Percentiles rank a stretch among this genome's conserved stretches.
Evolutionary conservation across 192 early-diverging fungal genomes (phyloP).

Genomic region (Rhizoclosmatium globosum): DNA sequence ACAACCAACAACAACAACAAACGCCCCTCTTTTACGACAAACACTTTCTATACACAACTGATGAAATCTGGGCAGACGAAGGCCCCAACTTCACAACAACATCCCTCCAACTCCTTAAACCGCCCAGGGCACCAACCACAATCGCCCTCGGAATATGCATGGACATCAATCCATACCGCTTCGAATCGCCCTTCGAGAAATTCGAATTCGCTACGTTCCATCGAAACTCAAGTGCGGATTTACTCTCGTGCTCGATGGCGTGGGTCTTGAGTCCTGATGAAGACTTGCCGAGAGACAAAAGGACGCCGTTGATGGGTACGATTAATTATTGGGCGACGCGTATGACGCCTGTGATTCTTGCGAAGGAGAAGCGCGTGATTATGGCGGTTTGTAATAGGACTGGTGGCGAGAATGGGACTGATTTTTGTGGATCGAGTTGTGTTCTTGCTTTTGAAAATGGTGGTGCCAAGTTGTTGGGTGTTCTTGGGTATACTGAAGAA

Average conservation of each 20-base stretch:
- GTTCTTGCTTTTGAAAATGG: constrained; percentile 21
- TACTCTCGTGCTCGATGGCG: constrained; percentile 58
- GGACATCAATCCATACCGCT: constrained; percentile 83
- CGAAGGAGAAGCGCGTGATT: constrained; percentile 6
- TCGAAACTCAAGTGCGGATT: constrained; percentile 6
- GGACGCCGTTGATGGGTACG: not conserved
- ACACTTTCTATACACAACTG: constrained; percentile 70
- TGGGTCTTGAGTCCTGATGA: constrained; percentile 60
- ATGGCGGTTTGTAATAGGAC: constrained; percentile 25
- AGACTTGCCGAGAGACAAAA: not conserved
- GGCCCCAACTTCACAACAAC: constrained; percentile 63
- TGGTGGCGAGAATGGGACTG: constrained; percentile 28
- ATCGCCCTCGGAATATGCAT: constrained; percentile 82
- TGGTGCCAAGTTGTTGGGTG: constrained; percentile 8
- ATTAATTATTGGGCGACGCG: constrained; percentile 32
- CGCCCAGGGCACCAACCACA: not conserved
- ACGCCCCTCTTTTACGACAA: constrained; percentile 75
- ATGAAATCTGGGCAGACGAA: constrained; percentile 79
- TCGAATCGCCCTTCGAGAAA: constrained; percentile 66
- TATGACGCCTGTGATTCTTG: constrained; percentile 11
- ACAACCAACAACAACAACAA: constrained; percentile 23
- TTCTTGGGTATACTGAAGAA: not conserved
- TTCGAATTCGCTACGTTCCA: constrained; percentile 80
- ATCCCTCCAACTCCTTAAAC: constrained; percentile 33
- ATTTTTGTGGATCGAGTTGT: constrained; percentile 29